A percentile compares a stretch with the other conserved stretches of the same genome.
Conservation (phyloP, 257 asterid genomes). For the Jacaranda copaia region DNA sequence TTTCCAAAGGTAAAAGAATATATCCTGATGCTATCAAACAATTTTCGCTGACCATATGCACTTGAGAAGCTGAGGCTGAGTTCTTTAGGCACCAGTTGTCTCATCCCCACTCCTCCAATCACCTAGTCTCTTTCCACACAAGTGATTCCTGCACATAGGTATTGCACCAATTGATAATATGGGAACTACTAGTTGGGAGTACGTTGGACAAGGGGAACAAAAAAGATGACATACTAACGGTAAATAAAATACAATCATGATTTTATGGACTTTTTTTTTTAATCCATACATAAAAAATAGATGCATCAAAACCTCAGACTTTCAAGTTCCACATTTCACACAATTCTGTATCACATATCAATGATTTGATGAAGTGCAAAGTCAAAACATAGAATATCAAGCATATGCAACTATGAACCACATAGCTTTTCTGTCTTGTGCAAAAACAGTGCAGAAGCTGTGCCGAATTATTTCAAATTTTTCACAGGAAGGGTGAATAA, state of each 20-base stretch:
- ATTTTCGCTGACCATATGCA: neutral
- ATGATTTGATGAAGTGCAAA: neutral
- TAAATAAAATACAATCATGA: too few relatives aligned
- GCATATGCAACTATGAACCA: neutral
- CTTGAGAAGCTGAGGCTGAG: neutral
- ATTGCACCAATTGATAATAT: neutral
- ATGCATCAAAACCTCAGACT: neutral
- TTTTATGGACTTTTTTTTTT: too few relatives aligned
- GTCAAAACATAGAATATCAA: too few relatives aligned
- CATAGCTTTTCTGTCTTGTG: constrained; percentile 3
- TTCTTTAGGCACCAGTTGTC: neutral
- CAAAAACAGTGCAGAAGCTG: constrained; percentile 14
- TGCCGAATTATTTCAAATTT: neutral
- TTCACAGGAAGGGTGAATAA: neutral
- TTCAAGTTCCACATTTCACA: neutral
- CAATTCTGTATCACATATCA: neutral
- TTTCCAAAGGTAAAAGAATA: neutral
- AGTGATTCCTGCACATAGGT: neutral
- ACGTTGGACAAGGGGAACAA: neutral
- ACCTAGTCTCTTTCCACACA: neutral
- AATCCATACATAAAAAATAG: too few relatives aligned
- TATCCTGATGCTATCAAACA: neutral
- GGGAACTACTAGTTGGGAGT: neutral
- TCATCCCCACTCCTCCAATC: neutral
- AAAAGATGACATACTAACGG: too few relatives aligned